A percentile compares a stretch with the other conserved stretches of the same genome.
These are phyloP conservation scores for Phytophthora citrophthora DNA, from an alignment of 352 stramenopile genomes.

Conservation along the genomic window DNA sequence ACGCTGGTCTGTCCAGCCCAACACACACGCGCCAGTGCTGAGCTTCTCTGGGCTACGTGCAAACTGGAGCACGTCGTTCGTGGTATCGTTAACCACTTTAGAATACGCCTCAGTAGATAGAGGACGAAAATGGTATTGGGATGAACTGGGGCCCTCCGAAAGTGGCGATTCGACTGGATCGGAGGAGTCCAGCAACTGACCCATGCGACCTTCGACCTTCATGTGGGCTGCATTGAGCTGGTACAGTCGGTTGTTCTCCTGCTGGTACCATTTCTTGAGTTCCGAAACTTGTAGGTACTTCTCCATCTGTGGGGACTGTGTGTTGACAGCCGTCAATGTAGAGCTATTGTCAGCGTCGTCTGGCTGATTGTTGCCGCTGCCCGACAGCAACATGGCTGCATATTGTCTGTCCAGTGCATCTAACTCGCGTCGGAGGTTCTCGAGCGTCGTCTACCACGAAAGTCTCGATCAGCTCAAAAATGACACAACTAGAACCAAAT, in stretches of 20 bases:
- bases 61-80: constrained; percentile 62
- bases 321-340: neutral
- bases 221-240: constrained; percentile 54
- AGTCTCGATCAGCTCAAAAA: constrained; percentile 21
- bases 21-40: constrained; percentile 51
- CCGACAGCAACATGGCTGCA: constrained; percentile 34
- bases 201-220: constrained; percentile 57
- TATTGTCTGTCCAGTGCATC: constrained; percentile 56
- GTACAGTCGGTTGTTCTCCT: constrained; percentile 69
- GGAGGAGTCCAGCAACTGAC: constrained; percentile 57
- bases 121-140: constrained; percentile 44
- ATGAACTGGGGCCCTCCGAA: neutral
- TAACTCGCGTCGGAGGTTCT: constrained; percentile 54
- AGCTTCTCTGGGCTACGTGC: constrained; percentile 48
- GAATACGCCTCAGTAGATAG: constrained; percentile 45
- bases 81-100: constrained; percentile 49
- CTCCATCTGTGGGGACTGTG: constrained; percentile 34
- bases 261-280: constrained; percentile 50
- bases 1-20: constrained; percentile 74
- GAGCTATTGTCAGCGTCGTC: neutral
- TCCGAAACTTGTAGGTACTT: constrained; percentile 57
- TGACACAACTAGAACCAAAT: neutral
- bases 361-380: neutral
- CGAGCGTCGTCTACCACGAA: constrained; percentile 50
- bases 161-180: constrained; percentile 38